phyloP scores from a whole-genome alignment of 441 rosid genomes.

The Populus hybrid region DNA sequence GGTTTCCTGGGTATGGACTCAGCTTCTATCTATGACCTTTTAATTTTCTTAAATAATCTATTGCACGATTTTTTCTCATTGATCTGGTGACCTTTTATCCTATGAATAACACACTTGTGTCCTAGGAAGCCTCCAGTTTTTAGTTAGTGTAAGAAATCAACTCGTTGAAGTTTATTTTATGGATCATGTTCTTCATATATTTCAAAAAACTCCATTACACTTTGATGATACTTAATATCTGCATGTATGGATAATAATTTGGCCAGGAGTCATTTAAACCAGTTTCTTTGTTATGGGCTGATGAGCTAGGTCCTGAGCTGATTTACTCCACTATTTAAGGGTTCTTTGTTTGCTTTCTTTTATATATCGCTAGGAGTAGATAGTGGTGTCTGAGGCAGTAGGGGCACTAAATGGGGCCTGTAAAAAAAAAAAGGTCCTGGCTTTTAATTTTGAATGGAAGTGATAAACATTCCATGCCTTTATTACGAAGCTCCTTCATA shows the following conservation, averaged over 20 bases:
- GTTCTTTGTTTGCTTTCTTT: not conserved
- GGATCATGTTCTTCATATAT: not conserved
- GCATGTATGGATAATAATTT: not conserved
- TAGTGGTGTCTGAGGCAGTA: too few relatives aligned
- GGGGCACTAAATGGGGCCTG: not conserved
- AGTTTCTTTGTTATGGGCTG: not conserved
- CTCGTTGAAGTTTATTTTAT: not conserved
- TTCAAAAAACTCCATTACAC: not conserved
- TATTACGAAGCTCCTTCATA: not conserved
- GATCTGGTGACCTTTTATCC: not conserved
- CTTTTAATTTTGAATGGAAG: not conserved
- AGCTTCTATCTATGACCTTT: not conserved
- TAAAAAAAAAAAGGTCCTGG: not conserved
- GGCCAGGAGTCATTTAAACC: not conserved
- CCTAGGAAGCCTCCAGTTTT: not conserved
- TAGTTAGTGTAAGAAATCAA: not conserved
- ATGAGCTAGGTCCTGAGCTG: not conserved
- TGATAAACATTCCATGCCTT: not conserved
- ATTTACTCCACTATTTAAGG: too few relatives aligned
- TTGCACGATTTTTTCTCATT: not conserved
- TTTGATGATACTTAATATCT: not conserved
- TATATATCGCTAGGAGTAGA: not conserved
- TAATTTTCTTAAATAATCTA: not conserved
- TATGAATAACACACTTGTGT: not conserved
- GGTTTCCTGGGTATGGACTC: slow-evolving; percentile 94